Base-by-base conservation (phyloP, 2,329 filamentous ascomycete species). In the Polychaeton citri region DNA sequence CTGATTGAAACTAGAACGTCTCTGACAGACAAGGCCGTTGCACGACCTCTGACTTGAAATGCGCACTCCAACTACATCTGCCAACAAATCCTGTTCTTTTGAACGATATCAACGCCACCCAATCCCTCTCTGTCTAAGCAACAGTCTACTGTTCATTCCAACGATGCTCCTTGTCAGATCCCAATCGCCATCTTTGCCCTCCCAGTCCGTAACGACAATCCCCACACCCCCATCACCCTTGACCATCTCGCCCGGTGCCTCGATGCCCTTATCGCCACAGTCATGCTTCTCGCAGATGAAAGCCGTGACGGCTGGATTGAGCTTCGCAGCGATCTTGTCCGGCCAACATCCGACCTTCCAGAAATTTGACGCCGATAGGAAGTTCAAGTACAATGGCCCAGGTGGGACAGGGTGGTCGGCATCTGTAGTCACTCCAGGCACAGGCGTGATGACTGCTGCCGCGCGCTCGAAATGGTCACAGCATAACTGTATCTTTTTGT, bases 281-380 rank as follows among this genome's bases (percentile, higher is more conserved):
- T 60, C 61, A 50, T 76, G 71, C 38, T 61, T 66, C 42, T 60
- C 58, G 46, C 72, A 74, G 35, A 79, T 51, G 55, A 73, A 74
- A 42, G 70, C 65, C 30, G 72, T 64, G n/a, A 69, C 71, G 2
- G 79, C 76, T 13, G 87, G 82, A 63, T 96, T 96, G 33, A 94
- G 70, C 62, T 81, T 84, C 15, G 76, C 79, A 1, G 90, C 88
- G 55, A 98, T 84, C 52, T 74, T 79, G 59, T 94, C 87, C 0
- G 90, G 90, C 90, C 90, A 98, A 59, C 86, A 94, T 37, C 74
- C 76, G 1, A 79, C 68, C 45, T 84, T 87, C 77, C 88, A 96
- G 65, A 96, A 96, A 63, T 95, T 95, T 58, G 81, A 88, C 1
- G 80, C 90, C 47, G 72, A 85, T 43, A 95, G 59, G 55, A 95